phyloP scores from a whole-genome alignment of 805 yeast genomes.

The Saccharomyces eubayanus region DNA sequence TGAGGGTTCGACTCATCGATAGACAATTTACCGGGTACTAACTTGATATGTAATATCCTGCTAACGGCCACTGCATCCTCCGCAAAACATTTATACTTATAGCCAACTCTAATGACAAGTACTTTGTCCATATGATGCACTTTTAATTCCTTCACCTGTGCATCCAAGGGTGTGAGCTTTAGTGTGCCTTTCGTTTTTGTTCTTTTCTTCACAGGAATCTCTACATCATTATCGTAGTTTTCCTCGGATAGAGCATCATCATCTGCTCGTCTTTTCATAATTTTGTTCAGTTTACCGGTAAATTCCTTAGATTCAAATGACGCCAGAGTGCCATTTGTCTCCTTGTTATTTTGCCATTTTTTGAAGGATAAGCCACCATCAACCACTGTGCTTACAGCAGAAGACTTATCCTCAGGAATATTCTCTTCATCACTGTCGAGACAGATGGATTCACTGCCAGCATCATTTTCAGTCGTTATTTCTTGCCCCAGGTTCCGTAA shows the following conservation, averaged over 20 bases:
- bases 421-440: slow-evolving; percentile 1
- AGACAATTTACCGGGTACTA: slow-evolving; percentile 59
- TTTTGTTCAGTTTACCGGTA: slow-evolving; percentile 4
- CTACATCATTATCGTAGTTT: neutral
- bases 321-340: neutral
- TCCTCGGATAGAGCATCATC: slow-evolving; percentile 4
- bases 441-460: neutral
- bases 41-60: slow-evolving; percentile 56
- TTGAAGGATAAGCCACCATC: neutral
- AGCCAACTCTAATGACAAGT: slow-evolving; percentile 82
- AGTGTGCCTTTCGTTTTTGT: slow-evolving; percentile 2
- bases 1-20: slow-evolving; percentile 43
- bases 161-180: slow-evolving; percentile 66
- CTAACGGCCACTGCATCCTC: slow-evolving; percentile 73
- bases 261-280: slow-evolving; percentile 4
- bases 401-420: neutral
- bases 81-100: slow-evolving; percentile 81
- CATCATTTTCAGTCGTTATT: neutral
- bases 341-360: neutral
- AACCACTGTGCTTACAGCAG: neutral
- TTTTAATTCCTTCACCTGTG: slow-evolving; percentile 66
- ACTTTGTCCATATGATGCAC: slow-evolving; percentile 53
- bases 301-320: slow-evolving; percentile 1
- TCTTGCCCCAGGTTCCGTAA: slow-evolving; percentile 1
- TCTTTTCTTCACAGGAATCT: slow-evolving; percentile 1